Evolutionary conservation across 306 rosid species (phyloP).

Genomic region (Leucaena leucocephala): DNA sequence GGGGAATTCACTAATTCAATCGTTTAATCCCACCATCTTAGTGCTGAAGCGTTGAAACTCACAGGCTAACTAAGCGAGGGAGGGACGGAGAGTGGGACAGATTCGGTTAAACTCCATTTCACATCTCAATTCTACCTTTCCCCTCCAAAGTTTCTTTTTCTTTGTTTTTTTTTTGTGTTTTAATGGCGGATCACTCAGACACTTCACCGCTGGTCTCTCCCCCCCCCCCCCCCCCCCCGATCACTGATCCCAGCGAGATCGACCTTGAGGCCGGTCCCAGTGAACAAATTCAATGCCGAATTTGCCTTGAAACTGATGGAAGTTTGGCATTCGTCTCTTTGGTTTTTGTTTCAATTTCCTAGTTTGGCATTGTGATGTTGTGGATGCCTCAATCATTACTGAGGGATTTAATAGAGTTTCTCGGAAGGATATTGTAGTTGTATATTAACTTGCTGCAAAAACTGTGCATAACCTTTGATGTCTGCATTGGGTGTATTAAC

Average conservation of each 20-base stretch:
- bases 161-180: neutral
- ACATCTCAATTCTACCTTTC: neutral
- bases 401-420: neutral
- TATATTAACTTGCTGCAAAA: neutral
- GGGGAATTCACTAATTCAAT: neutral
- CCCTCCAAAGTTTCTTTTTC: slow-evolving; percentile 34
- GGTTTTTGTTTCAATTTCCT: slow-evolving; percentile 23
- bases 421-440: neutral
- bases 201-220: slow-evolving; percentile 81
- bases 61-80: neutral
- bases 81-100: neutral
- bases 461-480: neutral
- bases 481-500: neutral
- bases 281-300: slow-evolving; percentile 80
- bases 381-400: neutral
- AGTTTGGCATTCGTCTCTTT: slow-evolving; percentile 13
- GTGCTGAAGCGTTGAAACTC: neutral
- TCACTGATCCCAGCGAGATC: slow-evolving; percentile 58
- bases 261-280: slow-evolving; percentile 85
- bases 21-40: neutral
- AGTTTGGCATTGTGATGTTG: slow-evolving; percentile 11
- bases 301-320: slow-evolving; percentile 87
- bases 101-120: slow-evolving; percentile 1
- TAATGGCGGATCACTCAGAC: slow-evolving; percentile 82
- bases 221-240: slow-evolving; percentile 54